Percentiles rank a stretch among this genome's conserved stretches.
These are phyloP conservation scores for Apostasia ramifera DNA, from an alignment of 106 monocot genomes.

Conservation along the genomic window DNA sequence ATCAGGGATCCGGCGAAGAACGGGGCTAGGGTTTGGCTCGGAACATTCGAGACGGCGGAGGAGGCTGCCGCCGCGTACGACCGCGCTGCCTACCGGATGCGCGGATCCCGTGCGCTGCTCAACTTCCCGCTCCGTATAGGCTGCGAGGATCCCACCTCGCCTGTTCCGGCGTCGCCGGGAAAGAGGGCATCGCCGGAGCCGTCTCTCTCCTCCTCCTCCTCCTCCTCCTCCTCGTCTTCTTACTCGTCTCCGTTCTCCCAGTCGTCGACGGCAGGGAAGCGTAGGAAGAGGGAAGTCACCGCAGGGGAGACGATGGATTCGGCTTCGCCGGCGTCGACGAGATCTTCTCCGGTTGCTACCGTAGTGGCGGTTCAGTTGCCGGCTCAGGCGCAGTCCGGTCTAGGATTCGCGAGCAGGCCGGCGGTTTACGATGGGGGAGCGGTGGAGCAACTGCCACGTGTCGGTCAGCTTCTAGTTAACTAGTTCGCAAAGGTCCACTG, in stretches of 20 bases:
- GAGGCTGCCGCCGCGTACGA: neutral
- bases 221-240: neutral
- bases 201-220: conserved; percentile 15
- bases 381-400: neutral
- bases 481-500: too few species aligned
- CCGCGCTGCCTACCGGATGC: neutral
- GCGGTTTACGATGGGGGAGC: too few species aligned
- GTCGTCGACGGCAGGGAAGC: conserved; percentile 21
- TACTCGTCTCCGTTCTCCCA: conserved; percentile 18
- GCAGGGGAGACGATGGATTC: conserved; percentile 2
- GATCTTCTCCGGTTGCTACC: neutral
- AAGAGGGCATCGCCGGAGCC: conserved; percentile 46
- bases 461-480: too few species aligned
- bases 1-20: neutral
- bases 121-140: conserved; percentile 72
- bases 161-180: neutral
- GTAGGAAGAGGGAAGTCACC: conserved; percentile 26
- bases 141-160: neutral
- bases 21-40: neutral
- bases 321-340: neutral
- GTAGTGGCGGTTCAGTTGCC: neutral
- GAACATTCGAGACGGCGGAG: too few species aligned
- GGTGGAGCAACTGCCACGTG: too few species aligned
- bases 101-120: conserved; percentile 60
- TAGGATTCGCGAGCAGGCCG: neutral